Evolutionary conservation across 106 monocot genomes (phyloP).

Genomic region (Dendrobium officinale): DNA sequence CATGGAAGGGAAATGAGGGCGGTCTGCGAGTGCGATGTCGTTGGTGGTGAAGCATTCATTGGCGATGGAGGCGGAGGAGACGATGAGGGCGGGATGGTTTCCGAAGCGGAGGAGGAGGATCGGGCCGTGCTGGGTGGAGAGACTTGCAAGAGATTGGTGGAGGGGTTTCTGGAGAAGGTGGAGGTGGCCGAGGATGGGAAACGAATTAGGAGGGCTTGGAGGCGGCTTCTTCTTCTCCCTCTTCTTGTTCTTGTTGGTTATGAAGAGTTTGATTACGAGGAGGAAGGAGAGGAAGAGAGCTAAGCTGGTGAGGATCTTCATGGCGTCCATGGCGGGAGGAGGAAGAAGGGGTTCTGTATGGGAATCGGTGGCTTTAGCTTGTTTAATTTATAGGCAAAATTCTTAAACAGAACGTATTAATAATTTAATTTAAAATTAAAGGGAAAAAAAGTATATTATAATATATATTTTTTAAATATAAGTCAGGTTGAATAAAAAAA

Average conservation of each 20-base stretch:
- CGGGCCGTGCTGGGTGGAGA: constrained; percentile 21
- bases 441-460: no score
- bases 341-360: no score
- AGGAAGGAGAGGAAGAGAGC: background rate
- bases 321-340: background rate
- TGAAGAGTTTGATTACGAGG: background rate
- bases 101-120: constrained; percentile 37
- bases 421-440: no score
- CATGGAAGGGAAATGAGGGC: constrained; percentile 7
- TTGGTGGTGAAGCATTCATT: constrained; percentile 35
- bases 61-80: constrained; percentile 23
- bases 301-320: background rate
- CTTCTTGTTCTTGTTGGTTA: background rate
- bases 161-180: constrained; percentile 10
- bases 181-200: background rate
- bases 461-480: no score
- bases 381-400: no score
- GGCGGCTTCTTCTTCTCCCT: background rate
- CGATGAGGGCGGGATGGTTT: constrained; percentile 22
- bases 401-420: no score
- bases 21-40: constrained; percentile 33
- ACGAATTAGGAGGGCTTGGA: constrained; percentile 2
- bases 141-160: constrained; percentile 17
- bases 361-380: no score
- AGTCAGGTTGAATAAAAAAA: no score